Conservation (phyloP, 768 basidiomycete genomes). For the Sistotremastrum niveocremeum region DNA sequence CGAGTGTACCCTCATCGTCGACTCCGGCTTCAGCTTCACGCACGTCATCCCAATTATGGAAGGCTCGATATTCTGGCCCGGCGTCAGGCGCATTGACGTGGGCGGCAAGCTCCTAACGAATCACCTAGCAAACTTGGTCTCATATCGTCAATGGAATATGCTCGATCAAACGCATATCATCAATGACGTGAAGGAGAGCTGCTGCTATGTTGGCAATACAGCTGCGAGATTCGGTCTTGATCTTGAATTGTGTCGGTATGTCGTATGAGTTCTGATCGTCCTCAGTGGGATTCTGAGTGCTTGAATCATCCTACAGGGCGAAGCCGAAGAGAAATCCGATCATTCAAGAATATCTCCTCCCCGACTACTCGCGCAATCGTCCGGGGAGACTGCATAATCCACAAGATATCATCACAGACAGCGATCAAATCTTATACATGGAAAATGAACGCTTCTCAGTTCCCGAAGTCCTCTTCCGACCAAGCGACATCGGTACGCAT, state of each 20-base stretch:
- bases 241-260: conserved; percentile 69
- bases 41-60: conserved; percentile 78
- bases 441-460: conserved; percentile 85
- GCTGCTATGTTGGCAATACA: conserved; percentile 66
- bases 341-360: conserved; percentile 81
- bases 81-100: conserved; percentile 86
- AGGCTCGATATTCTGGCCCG: conserved; percentile 61
- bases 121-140: conserved; percentile 85
- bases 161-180: conserved; percentile 94
- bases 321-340: conserved; percentile 50
- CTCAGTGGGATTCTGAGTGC: background rate
- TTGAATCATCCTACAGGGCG: conserved; percentile 30
- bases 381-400: conserved; percentile 40
- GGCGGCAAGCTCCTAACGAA: conserved; percentile 95
- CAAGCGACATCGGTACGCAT: conserved; percentile 70
- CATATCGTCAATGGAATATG: conserved; percentile 97
- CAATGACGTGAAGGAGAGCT: conserved; percentile 83
- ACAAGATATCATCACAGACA: conserved; percentile 39
- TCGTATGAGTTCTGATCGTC: no score
- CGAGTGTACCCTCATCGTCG: conserved; percentile 73
- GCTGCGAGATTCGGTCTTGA: conserved; percentile 45
- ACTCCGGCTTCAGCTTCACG: conserved; percentile 90
- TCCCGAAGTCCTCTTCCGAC: conserved; percentile 86
- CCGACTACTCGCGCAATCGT: conserved; percentile 65
- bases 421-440: conserved; percentile 68